Evolutionary conservation across 768 basidiomycete genomes (phyloP), one percentile per base, ranked within the genome.

Genomic region (Podaxis sp.): DNA sequence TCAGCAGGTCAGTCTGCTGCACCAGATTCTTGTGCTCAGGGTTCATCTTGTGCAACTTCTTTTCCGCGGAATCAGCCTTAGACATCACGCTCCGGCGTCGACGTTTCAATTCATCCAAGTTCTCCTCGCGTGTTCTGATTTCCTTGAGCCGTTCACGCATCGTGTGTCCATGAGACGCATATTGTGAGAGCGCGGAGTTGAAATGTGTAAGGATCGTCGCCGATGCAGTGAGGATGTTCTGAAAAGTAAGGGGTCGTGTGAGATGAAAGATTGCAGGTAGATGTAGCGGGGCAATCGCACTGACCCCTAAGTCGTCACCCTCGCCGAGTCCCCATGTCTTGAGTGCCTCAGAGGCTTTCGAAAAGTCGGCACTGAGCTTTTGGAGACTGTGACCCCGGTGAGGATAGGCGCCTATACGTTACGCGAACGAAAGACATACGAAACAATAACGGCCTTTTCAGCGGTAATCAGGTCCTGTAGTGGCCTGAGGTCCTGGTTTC

Each of bases 391-490:
- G 36, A 33, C 62, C 24, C 13, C 28, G 40, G 8, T 60, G 4
- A 52, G 30, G 22, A 40, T 41, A n/a, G 51, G 59, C 40, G 33
- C 33, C 8, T 33, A 33, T 33, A 13, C 13, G 17, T 40, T 6
- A 58, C 36, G 30, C 50, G 37, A 48, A n/a, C n/a, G 10, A 37
- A 60, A 17, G 20, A 73, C 72, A 30, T 55, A 94, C 92, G 90
- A 84, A 53, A 80, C 76, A 33, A 96, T 79, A 7, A 96, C 87
- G 6, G 83, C 77, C 77, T 98, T 98, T 76, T 97, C 95, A 0
- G 91, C 85, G 2, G 86, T 89, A 60, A 98, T 98, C 65, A 96
- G 81, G 70, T 95, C 94, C 71, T 97, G 95, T 7, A 97, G 77
- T 0, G 88, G 85, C 28, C 89, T 78, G 3, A 95, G 75, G 72